A percentile compares a stretch with the other conserved stretches of the same genome.
phyloP scores from a whole-genome alignment of 2,329 filamentous ascomycete genomes.

The Helotiales sp. region DNA sequence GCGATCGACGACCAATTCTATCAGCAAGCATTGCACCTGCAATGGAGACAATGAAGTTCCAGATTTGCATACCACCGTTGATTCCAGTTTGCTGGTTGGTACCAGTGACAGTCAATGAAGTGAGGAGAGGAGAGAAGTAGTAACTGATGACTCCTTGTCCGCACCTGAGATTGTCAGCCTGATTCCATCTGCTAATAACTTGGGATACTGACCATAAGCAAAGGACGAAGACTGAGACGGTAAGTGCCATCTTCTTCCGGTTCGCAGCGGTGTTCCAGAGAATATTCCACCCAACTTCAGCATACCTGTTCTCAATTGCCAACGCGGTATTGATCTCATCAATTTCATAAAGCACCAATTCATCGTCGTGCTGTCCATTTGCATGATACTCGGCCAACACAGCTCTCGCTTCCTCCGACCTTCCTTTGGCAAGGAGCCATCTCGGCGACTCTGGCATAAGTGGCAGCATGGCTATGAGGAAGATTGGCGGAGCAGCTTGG shows the following conservation, averaged over 20 bases:
- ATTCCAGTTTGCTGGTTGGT: conserved; percentile 30
- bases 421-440: conserved; percentile 37
- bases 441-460: conserved; percentile 37
- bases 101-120: conserved; percentile 25
- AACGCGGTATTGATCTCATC: conserved; percentile 46
- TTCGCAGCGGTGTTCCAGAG: conserved; percentile 23
- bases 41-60: conserved; percentile 54
- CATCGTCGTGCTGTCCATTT: conserved; percentile 35
- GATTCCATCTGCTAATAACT: neutral
- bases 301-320: conserved; percentile 29
- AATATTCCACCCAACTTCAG: conserved; percentile 36
- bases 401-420: conserved; percentile 33
- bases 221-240: conserved; percentile 32
- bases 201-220: neutral
- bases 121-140: conserved; percentile 37
- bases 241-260: conserved; percentile 11
- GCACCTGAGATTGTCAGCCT: neutral
- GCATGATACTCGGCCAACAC: conserved; percentile 46
- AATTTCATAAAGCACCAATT: conserved; percentile 39
- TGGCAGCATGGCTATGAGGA: conserved; percentile 32
- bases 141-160: conserved; percentile 35
- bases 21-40: conserved; percentile 28
- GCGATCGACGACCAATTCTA: conserved; percentile 25
- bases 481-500: conserved; percentile 15
- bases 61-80: conserved; percentile 35